phyloP scores from a whole-genome alignment of 2,329 filamentous ascomycete species.

The Nemania serpens region DNA sequence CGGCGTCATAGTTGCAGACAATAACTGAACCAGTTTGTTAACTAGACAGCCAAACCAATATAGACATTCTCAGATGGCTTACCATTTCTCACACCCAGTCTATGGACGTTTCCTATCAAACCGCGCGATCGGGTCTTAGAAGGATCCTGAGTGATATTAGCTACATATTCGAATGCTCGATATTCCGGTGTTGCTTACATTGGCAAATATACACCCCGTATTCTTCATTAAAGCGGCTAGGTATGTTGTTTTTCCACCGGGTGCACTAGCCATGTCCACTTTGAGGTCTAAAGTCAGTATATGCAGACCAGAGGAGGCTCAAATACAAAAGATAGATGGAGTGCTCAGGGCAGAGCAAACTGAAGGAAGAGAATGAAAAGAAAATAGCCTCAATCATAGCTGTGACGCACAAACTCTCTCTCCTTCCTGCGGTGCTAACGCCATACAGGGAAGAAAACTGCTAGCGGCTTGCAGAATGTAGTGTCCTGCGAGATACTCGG shows the following conservation, averaged over 20 bases:
- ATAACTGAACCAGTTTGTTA: conserved; percentile 58
- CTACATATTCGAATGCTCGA: not conserved
- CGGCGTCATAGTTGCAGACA: conserved; percentile 91
- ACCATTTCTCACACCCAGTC: conserved; percentile 83
- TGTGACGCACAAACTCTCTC: conserved; percentile 67
- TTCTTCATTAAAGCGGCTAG: conserved; percentile 98
- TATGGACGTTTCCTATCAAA: conserved; percentile 97
- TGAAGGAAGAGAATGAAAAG: too few species aligned
- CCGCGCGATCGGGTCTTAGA: conserved; percentile 93
- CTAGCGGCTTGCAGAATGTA: conserved; percentile 98
- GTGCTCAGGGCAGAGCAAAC: not conserved
- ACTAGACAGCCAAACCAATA: not conserved
- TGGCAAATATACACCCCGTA: conserved; percentile 92
- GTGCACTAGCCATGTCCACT: conserved; percentile 90
- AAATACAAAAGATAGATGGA: conserved; percentile 49
- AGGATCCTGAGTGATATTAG: conserved; percentile 60
- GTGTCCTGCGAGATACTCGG: conserved; percentile 95
- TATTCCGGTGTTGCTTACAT: conserved; percentile 46
- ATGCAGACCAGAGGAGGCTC: not conserved
- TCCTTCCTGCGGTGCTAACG: conserved; percentile 88
- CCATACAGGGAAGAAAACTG: conserved; percentile 97
- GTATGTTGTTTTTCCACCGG: conserved; percentile 95
- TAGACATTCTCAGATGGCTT: not conserved
- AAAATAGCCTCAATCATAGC: not conserved
- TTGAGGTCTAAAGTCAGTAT: conserved; percentile 6